Percentiles rank a stretch among this genome's conserved stretches.
Conservation (phyloP, 2,329 filamentous ascomycete species). For the Exserohilum rostratum region DNA sequence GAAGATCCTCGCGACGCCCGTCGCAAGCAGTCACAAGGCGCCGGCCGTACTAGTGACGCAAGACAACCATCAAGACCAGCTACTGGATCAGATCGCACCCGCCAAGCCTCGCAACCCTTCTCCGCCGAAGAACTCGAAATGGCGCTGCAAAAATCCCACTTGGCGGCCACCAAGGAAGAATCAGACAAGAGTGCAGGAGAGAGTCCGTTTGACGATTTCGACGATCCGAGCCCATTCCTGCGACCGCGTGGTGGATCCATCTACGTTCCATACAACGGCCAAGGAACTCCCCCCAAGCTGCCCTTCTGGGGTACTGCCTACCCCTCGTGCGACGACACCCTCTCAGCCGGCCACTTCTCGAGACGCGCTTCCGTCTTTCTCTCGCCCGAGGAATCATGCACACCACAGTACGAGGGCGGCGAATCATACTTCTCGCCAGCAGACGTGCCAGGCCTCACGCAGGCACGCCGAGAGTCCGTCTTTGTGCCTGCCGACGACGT, state of each 20-base stretch:
- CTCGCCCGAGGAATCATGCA: constrained; percentile 9
- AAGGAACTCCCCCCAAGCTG: constrained; percentile 30
- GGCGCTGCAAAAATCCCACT: constrained; percentile 51
- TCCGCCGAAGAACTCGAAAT: constrained; percentile 53
- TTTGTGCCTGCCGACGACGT: constrained; percentile 21
- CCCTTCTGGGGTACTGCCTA: constrained; percentile 28
- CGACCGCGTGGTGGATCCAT: constrained; percentile 35
- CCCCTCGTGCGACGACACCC: constrained; percentile 18
- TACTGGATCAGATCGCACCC: constrained; percentile 35
- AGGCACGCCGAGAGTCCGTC: constrained; percentile 22
- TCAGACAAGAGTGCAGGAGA: constrained; percentile 31
- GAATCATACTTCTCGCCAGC: constrained; percentile 21
- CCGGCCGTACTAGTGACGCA: constrained; percentile 38
- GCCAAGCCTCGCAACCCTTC: constrained; percentile 48
- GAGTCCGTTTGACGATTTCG: constrained; percentile 25
- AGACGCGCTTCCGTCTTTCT: constrained; percentile 19
- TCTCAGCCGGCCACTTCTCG: constrained; percentile 16
- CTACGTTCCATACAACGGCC: constrained; percentile 31
- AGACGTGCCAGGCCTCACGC: constrained; percentile 16
- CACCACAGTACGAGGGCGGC: constrained; percentile 24
- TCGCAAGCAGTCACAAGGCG: constrained; percentile 32
- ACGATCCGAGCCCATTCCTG: constrained; percentile 29
- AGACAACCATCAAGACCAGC: constrained; percentile 30
- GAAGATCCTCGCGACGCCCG: constrained; percentile 39
- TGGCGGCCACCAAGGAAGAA: constrained; percentile 40